A percentile compares a stretch with the other conserved stretches of the same genome.
phyloP scores from a whole-genome alignment of 352 stramenopile genomes.

The Phytophthora pini region DNA sequence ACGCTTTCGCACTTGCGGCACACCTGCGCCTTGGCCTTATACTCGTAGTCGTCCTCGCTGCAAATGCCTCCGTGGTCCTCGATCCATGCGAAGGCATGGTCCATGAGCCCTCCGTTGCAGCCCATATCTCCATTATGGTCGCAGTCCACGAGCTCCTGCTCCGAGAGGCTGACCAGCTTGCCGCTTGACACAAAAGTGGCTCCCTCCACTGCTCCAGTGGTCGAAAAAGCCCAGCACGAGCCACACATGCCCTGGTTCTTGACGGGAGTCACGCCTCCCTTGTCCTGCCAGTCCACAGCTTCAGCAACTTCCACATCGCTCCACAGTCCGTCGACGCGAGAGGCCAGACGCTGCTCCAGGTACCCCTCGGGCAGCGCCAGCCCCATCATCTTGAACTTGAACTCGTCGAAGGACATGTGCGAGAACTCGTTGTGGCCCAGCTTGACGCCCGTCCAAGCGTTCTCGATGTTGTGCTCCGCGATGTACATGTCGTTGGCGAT shows the following conservation, averaged over 20 bases:
- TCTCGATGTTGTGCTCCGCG: slow-evolving; percentile 83
- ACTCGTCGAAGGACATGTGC: slow-evolving; percentile 96
- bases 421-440: slow-evolving; percentile 68
- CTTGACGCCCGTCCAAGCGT: slow-evolving; percentile 74
- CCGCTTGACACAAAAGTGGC: slow-evolving; percentile 93
- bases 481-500: slow-evolving; percentile 91
- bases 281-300: slow-evolving; percentile 94
- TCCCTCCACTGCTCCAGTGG: slow-evolving; percentile 98
- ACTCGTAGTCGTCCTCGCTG: slow-evolving; percentile 96
- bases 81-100: slow-evolving; percentile 97
- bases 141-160: slow-evolving; percentile 99
- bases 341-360: slow-evolving; percentile 64
- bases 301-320: slow-evolving; percentile 64
- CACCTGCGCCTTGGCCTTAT: slow-evolving; percentile 77
- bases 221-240: slow-evolving; percentile 97
- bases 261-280: slow-evolving; percentile 93
- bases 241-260: slow-evolving; percentile 96
- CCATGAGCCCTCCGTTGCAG: slow-evolving; percentile 98
- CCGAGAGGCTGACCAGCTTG: slow-evolving; percentile 93
- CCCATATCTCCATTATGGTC: slow-evolving; percentile 95
- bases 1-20: slow-evolving; percentile 87
- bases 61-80: slow-evolving; percentile 92
- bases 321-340: slow-evolving; percentile 39
- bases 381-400: slow-evolving; percentile 77
- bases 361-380: slow-evolving; percentile 58